phyloP scores from a whole-genome alignment of 306 rosid species.

The Vachellia pachyceras region DNA sequence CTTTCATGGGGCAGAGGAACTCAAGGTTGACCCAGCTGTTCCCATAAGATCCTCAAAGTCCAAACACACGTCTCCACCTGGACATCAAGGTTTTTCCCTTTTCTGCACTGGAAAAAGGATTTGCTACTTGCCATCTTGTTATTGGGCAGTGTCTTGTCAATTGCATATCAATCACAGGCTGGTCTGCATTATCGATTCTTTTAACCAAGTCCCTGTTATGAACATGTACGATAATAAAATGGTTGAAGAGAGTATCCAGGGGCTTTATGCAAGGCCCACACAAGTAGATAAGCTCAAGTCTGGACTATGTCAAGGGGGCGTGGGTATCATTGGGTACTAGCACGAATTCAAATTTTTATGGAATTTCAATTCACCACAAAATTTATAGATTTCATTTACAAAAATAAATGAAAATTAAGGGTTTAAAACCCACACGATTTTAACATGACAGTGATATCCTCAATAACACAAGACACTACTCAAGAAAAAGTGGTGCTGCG shows the following conservation, averaged over 20 bases:
- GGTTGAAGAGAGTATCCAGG: slow-evolving; percentile 27
- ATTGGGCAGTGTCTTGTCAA: slow-evolving; percentile 33
- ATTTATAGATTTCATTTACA: not conserved
- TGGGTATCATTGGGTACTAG: slow-evolving; percentile 22
- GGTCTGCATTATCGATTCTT: not conserved
- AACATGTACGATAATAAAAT: slow-evolving; percentile 21
- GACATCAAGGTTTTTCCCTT: slow-evolving; percentile 3
- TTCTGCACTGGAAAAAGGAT: not conserved
- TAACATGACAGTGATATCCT: not conserved
- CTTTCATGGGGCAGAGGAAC: slow-evolving; percentile 31
- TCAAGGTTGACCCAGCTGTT: slow-evolving; percentile 32
- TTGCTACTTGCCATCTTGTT: slow-evolving; percentile 29
- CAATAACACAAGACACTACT: not conserved
- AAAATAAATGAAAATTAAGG: not conserved
- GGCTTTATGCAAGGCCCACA: slow-evolving; percentile 30
- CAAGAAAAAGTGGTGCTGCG: not conserved
- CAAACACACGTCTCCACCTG: slow-evolving; percentile 35
- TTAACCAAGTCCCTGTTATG: not conserved
- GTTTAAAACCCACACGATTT: not conserved
- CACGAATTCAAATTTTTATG: not conserved
- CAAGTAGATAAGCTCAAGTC: slow-evolving; percentile 34
- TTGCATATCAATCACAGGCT: slow-evolving; percentile 13
- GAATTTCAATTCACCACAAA: not conserved
- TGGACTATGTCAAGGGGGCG: slow-evolving; percentile 29
- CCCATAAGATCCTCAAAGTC: slow-evolving; percentile 36